Evolutionary conservation across 805 yeast species (phyloP), one percentile per base, ranked within the genome.

Genomic region (Lachancea cidri): DNA sequence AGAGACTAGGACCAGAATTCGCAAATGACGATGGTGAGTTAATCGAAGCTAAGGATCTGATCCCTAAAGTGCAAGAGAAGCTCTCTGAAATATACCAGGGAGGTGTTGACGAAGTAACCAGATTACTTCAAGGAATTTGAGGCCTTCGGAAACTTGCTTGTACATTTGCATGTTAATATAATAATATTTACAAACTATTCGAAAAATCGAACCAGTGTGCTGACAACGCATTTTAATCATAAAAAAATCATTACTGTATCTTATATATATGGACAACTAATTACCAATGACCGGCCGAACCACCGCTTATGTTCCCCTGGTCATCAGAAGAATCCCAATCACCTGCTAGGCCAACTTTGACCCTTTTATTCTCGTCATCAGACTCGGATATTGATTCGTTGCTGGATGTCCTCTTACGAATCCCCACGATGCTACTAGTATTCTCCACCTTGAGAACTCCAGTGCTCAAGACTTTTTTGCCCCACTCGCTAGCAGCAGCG

Each of bases 401-500:
- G 11, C 30, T 7, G 5, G 49, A 39, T 4, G 16, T 36, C 33
- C 46, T 45, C 33, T 50, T 50, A 22, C 45, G 44, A 17, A 46
- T 41, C 14, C 49, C 48, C 5, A 49, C 41, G 18, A 50, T 41
- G n/a, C 46, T 36, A 15, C 47, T 41, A 15, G 52, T 45, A 24
- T 51, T 41, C 35, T 52, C 60, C 7, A 57, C 51, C 17, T 49
- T 55, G 52, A 65, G 42, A 2, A 66, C 58, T 25, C 81, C 81
- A 45, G 76, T 75, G 41, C 79, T 74, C 40, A 82, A 67, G 18
- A 82, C 69, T 46, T 91, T 73, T 57, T 77, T 78, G 58, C 95
- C 96, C 97, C 97, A 88, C 36, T 70, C 74, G 42, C 96, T 91
- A 18, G 95, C 96, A 17, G 96, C 96, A 9, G 88, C 78, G 53